Conservation (phyloP, 2,329 filamentous ascomycete genomes). For the Talaromyces amestolkiae region DNA sequence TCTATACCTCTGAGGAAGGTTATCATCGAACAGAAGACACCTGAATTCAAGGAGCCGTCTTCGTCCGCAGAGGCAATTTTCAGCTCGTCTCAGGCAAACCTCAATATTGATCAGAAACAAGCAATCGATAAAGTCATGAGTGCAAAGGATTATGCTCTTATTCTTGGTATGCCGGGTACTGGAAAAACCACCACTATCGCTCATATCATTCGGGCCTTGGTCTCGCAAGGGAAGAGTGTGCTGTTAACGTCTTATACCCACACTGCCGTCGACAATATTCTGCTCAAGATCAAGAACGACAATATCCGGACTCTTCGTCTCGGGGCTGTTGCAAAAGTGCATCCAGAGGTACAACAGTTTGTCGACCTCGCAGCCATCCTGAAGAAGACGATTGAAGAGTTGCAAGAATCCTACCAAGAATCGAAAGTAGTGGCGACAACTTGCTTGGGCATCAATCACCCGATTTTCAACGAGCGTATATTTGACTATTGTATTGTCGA, state of each 20-base stretch:
- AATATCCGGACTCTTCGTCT: slow-evolving; percentile 79
- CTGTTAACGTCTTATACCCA: slow-evolving; percentile 94
- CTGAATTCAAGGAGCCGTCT: slow-evolving; percentile 64
- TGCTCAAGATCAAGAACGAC: slow-evolving; percentile 82
- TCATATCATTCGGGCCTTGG: slow-evolving; percentile 88
- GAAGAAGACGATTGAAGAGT: slow-evolving; percentile 75
- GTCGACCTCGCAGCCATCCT: slow-evolving; percentile 72
- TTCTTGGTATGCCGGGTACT: slow-evolving; percentile 96
- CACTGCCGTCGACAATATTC: slow-evolving; percentile 95
- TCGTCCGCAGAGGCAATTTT: slow-evolving; percentile 64
- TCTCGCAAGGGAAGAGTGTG: slow-evolving; percentile 86
- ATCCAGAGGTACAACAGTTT: slow-evolving; percentile 83
- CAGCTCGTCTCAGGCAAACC: slow-evolving; percentile 54
- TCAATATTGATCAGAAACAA: slow-evolving; percentile 82
- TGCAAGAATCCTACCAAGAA: slow-evolving; percentile 78
- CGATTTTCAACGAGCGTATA: slow-evolving; percentile 78
- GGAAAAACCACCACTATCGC: slow-evolving; percentile 98
- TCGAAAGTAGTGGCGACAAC: slow-evolving; percentile 91
- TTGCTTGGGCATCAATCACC: slow-evolving; percentile 86
- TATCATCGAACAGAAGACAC: slow-evolving; percentile 72
- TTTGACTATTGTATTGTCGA: slow-evolving; percentile 99
- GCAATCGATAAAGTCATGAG: slow-evolving; percentile 96
- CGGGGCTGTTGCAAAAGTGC: slow-evolving; percentile 79
- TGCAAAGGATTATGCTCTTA: slow-evolving; percentile 91
- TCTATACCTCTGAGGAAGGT: slow-evolving; percentile 71